Conservation (phyloP, 805 yeast genomes). For the Starmerella gropengiesseri region DNA sequence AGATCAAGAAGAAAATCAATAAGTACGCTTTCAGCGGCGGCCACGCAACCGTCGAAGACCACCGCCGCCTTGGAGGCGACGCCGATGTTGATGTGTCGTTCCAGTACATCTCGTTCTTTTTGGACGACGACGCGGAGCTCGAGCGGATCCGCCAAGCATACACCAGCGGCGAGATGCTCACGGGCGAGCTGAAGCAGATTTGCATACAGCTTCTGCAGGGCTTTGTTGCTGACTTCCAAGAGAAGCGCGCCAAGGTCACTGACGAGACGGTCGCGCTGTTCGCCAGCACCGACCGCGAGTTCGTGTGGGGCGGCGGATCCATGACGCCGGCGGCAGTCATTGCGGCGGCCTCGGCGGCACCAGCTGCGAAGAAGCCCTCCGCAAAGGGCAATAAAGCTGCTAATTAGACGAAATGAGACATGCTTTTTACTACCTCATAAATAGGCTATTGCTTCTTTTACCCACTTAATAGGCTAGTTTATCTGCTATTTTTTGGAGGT, state of each 20-base stretch:
- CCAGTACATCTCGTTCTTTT: conserved; percentile 84
- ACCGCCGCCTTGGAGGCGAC: conserved; percentile 80
- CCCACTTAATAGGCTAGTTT: too few relatives aligned
- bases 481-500: not conserved
- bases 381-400: not conserved
- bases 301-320: conserved; percentile 62
- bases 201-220: conserved; percentile 73
- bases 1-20: conserved; percentile 87
- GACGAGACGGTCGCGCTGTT: conserved; percentile 52
- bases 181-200: conserved; percentile 86
- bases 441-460: too few relatives aligned
- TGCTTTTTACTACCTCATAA: not conserved
- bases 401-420: not conserved
- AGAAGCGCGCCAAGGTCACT: conserved; percentile 53
- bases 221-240: conserved; percentile 75
- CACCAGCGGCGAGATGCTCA: conserved; percentile 67
- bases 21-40: conserved; percentile 97
- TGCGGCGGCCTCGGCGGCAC: too few relatives aligned
- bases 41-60: conserved; percentile 75
- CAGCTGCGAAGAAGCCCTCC: too few relatives aligned
- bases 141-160: conserved; percentile 52
- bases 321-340: conserved; percentile 34
- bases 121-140: conserved; percentile 76
- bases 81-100: conserved; percentile 92
- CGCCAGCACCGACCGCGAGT: conserved; percentile 60